phyloP scores from a whole-genome alignment of 2,329 filamentous ascomycete genomes.

The Xylaria digitata region DNA sequence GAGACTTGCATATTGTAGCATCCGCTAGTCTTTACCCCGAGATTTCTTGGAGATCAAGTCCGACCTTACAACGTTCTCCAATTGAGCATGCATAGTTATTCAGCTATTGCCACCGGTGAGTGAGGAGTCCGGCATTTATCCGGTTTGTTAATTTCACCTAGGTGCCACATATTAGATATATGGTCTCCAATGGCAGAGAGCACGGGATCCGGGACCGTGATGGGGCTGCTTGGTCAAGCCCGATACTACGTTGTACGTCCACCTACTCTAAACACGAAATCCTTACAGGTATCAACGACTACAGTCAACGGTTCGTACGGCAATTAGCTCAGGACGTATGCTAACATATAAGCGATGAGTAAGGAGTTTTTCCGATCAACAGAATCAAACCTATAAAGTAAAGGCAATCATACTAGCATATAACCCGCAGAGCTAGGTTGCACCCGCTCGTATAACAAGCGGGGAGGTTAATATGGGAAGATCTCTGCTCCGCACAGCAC shows the following conservation, averaged over 20 bases:
- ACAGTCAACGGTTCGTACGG: not conserved
- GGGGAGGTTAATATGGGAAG: constrained; percentile 42
- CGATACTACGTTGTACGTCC: not conserved
- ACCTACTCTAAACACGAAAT: not conserved
- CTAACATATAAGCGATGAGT: not conserved
- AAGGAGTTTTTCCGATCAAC: not conserved
- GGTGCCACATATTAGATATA: not conserved
- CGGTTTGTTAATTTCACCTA: constrained; percentile 6
- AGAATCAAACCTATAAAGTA: not conserved
- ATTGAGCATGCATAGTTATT: not conserved
- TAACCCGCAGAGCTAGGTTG: constrained; percentile 26
- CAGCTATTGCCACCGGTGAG: constrained; percentile 16
- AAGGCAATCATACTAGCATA: not conserved
- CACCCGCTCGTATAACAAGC: constrained; percentile 39
- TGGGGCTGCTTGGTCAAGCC: not conserved
- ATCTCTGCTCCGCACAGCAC: constrained; percentile 39
- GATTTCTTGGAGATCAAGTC: constrained; percentile 13
- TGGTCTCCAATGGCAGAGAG: not conserved
- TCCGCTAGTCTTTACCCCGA: constrained; percentile 17
- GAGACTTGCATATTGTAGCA: constrained; percentile 6
- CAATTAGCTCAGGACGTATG: not conserved
- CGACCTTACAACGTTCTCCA: constrained; percentile 10
- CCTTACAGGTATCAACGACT: too few relatives aligned
- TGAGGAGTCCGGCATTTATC: constrained; percentile 22
- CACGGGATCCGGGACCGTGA: not conserved